Conservation (phyloP, 2,329 filamentous ascomycete genomes). For the Aureobasidium uvarum region DNA sequence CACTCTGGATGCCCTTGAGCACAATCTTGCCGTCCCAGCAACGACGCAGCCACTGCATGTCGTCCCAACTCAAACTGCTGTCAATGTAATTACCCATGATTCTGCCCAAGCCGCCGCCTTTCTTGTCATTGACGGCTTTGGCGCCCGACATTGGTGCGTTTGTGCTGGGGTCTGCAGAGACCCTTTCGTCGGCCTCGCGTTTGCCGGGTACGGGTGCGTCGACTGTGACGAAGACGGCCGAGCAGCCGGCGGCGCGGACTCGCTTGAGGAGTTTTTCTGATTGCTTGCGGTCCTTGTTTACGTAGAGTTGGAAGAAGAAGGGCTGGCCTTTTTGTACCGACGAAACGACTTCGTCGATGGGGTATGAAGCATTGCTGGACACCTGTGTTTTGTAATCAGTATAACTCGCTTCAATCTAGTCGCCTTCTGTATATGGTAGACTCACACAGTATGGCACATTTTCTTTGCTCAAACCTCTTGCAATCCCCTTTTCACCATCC, state of each 20-base stretch:
- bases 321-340: conserved; percentile 33
- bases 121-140: conserved; percentile 51
- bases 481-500: conserved; percentile 42
- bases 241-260: conserved; percentile 50
- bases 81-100: conserved; percentile 60
- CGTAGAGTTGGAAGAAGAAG: conserved; percentile 62
- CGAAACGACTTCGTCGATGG: conserved; percentile 37
- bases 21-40: conserved; percentile 46
- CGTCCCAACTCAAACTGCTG: conserved; percentile 52
- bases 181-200: conserved; percentile 49
- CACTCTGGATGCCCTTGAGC: conserved; percentile 45
- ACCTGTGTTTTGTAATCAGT: conserved; percentile 15
- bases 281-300: conserved; percentile 56
- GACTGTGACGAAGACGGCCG: conserved; percentile 59
- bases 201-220: conserved; percentile 60
- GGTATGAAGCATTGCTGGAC: conserved; percentile 39
- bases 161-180: conserved; percentile 50
- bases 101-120: conserved; percentile 57
- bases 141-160: conserved; percentile 53
- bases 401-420: neutral
- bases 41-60: conserved; percentile 47
- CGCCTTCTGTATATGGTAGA: conserved; percentile 12
- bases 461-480: conserved; percentile 35
- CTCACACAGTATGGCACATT: conserved; percentile 35
- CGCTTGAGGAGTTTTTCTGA: conserved; percentile 52